Base-by-base conservation (phyloP, 2,329 filamentous ascomycete species). In the Teratosphaeria pseudoeucalypti region DNA sequence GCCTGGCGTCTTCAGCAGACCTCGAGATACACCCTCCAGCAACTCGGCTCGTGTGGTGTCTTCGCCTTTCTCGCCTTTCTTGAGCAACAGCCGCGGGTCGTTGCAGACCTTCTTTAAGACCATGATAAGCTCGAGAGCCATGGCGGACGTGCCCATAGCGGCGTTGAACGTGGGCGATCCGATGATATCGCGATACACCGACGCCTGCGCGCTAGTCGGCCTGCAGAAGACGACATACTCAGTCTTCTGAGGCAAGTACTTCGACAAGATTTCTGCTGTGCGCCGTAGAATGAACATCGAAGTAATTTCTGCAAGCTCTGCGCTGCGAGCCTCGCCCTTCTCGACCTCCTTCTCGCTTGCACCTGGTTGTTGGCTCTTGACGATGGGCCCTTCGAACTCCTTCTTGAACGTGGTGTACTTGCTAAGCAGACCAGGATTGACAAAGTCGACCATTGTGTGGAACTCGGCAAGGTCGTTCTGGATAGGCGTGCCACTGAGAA, bases 91-190 rank as follows among this genome's bases (percentile, higher is more conserved):
- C 0, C 80, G 82, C 1, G 86, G 86, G 63, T 85, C 86, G 69
- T 89, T 89, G 76, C 87, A 89, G 19, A 88, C 78, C 70, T 89
- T 89, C 74, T 89, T 89, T 19, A 90, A 75, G 19, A 89, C 79
- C 16, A 83, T 89, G 67, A 89, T 89, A 14, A 89, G 80, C 66
- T 87, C 84, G 2, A 90, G 76, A 2, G 84, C 82, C 54, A 80
- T 79, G 56, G 88, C 84, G 1, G 81, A 77, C 62, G 79, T 85
- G 14, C 85, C 83, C 56, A 88, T 74, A 9, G 83, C 82, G 34
- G 77, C 79, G 56, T 82, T 79, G 65, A 88, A 88, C 5, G 83
- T 76, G 0, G 84, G 82, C 1, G 85, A 88, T 9, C 79, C 77
- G n/a, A 89, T 76, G 39, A 89, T 83, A 60, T 78, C 77, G 58